Conservation (phyloP, 306 rosid species). For the Lathyrus sativus region DNA sequence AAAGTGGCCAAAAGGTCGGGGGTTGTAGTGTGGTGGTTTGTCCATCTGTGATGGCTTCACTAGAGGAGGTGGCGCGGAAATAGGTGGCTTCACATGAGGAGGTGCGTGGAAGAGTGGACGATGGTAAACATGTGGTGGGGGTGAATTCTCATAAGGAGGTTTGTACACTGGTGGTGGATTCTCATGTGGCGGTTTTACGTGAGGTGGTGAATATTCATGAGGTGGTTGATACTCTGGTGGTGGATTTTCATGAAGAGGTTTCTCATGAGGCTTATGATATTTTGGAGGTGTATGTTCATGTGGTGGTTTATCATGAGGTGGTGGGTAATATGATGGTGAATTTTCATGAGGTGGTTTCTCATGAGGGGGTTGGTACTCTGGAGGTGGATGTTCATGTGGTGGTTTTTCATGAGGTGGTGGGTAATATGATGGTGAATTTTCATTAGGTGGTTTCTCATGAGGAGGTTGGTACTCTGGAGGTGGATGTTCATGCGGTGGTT, state of each 20-base stretch:
- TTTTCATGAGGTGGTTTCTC: background rate
- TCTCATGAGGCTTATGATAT: background rate
- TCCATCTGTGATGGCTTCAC: slow-evolving; percentile 12
- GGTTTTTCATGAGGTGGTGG: background rate
- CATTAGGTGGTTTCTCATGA: background rate
- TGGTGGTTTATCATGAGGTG: background rate
- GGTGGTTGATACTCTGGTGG: background rate
- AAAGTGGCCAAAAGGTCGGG: slow-evolving; percentile 26
- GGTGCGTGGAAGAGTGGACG: background rate
- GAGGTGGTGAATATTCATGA: background rate
- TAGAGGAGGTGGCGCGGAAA: background rate
- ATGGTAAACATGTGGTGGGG: slow-evolving; percentile 24
- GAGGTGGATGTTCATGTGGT: background rate
- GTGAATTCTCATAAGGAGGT: background rate
- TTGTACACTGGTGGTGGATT: background rate
- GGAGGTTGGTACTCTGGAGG: background rate
- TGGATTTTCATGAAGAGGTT: slow-evolving; percentile 26
- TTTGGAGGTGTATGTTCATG: background rate
- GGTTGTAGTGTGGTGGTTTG: slow-evolving; percentile 18
- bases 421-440: background rate
- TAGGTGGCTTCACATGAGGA: background rate
- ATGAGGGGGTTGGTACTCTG: background rate
- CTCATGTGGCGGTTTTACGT: background rate
- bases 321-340: slow-evolving; percentile 19
- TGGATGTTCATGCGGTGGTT: background rate